Conservation (phyloP, 805 yeast species). For the Yarrowia phangngaensis region DNA sequence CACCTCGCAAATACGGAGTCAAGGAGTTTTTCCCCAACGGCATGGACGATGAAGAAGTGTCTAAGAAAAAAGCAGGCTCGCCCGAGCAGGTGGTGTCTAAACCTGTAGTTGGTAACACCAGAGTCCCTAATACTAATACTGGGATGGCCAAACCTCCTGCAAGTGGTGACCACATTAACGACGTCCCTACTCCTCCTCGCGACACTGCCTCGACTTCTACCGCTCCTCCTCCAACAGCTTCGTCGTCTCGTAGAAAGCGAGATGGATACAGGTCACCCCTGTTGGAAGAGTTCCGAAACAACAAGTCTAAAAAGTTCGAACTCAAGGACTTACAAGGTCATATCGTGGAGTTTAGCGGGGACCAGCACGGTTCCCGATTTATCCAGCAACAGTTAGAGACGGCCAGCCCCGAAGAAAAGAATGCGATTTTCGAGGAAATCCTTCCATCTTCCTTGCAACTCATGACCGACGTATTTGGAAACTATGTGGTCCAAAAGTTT, state of each 20-base stretch:
- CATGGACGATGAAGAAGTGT: slow-evolving; percentile 14
- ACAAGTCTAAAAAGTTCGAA: slow-evolving; percentile 56
- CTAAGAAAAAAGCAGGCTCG: slow-evolving; percentile 24
- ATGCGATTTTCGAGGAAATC: slow-evolving; percentile 78
- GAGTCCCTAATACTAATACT: not conserved
- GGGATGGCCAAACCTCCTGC: too few species aligned
- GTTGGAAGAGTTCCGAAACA: slow-evolving; percentile 77
- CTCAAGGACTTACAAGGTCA: slow-evolving; percentile 78
- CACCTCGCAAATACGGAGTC: slow-evolving; percentile 25
- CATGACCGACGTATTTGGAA: slow-evolving; percentile 96
- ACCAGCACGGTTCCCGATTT: slow-evolving; percentile 95
- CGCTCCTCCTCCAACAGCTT: slow-evolving; percentile 10
- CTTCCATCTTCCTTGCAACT: slow-evolving; percentile 68
- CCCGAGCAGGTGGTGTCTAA: slow-evolving; percentile 22
- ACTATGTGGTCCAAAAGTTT: slow-evolving; percentile 91
- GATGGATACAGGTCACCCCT: slow-evolving; percentile 45
- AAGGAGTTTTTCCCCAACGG: slow-evolving; percentile 26
- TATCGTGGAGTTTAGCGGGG: slow-evolving; percentile 86
- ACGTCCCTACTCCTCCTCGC: slow-evolving; percentile 16
- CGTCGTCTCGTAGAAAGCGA: slow-evolving; percentile 21
- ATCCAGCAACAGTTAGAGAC: slow-evolving; percentile 80
- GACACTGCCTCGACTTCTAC: slow-evolving; percentile 4
- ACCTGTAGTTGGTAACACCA: not conserved
- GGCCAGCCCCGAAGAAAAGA: slow-evolving; percentile 67
- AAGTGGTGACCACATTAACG: too few species aligned